Base-by-base conservation (phyloP, 768 basidiomycete genomes). In the Suillus hirtellus region DNA sequence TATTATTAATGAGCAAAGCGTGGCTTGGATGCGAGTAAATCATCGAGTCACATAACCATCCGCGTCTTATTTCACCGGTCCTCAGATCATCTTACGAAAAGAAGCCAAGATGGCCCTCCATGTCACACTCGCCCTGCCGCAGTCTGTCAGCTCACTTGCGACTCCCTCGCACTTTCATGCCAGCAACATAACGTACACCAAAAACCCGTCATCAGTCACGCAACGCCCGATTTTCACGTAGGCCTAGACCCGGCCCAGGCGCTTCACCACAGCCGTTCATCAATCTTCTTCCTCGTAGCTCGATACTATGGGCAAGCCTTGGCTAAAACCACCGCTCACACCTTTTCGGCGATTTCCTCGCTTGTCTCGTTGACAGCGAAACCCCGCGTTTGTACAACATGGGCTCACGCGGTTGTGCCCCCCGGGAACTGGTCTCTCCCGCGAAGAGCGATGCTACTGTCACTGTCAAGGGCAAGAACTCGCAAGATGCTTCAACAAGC, bases 391-490 rank as follows among this genome's bases (percentile, higher is more conserved):
- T 42, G 11, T 19, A 10, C 21, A 38, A 24, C 21, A 38, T 37
- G 4, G 35, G 11, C 3, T 38, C 56, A 58, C 38, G 56, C 56
- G 56, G 56, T 6, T 24, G 11, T 40, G 38, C 9, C 35, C 35
- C 35, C 35, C 31, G 31, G 55, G 17, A 58, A 40, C 3, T 58
- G 21, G 31, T 10, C 55, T 10, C 56, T 58, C 56, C 56, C 56
- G 56, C 56, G 56, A 58, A 42, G 38, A 42, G 40, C 40, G 56
- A 42, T 40, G 24, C 17, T 42, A 17, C 56, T 58, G 56, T 58
- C 56, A 58, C 7, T 52, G 50, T 56, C 52, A 40, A 46, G 11
- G 38, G 38, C 12, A 31, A 31, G 31, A 31, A 31, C 31, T 3
- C 2, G 3, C 38, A 27, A 21, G 4, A 38, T 38, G 14, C 37